phyloP scores from a whole-genome alignment of 495 filamentous ascomycete species.

The Penicillium manginii region DNA sequence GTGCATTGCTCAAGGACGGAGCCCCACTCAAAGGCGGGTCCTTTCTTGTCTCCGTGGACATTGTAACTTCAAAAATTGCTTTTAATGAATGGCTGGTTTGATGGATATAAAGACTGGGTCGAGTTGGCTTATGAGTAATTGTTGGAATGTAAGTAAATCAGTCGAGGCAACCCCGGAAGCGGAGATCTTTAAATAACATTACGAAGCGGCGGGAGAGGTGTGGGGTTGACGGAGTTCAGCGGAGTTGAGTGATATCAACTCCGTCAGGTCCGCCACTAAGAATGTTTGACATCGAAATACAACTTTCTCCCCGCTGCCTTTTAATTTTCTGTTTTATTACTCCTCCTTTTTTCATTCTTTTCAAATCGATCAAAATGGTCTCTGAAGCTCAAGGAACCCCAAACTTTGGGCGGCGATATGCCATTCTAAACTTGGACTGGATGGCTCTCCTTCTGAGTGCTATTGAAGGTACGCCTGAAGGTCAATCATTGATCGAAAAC shows the following conservation, averaged over 20 bases:
- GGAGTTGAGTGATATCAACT: slow-evolving; percentile 12
- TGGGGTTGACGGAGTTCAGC: not conserved
- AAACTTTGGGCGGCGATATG: slow-evolving; percentile 41
- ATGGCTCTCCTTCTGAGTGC: slow-evolving; percentile 42
- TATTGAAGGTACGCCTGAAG: slow-evolving; percentile 34
- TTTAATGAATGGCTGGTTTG: not conserved
- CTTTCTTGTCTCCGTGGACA: not conserved
- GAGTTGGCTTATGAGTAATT: too few species aligned
- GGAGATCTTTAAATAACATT: not conserved
- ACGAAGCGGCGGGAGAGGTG: not conserved
- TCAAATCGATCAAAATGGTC: not conserved
- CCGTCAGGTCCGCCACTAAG: slow-evolving; percentile 5
- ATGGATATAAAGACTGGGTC: not conserved
- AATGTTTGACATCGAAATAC: not conserved
- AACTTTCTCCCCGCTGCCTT: not conserved
- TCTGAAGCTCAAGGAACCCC: slow-evolving; percentile 1
- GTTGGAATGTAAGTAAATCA: too few species aligned
- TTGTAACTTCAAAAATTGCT: not conserved
- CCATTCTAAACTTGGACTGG: slow-evolving; percentile 50
- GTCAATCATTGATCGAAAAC: slow-evolving; percentile 24
- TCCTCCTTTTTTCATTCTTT: not conserved
- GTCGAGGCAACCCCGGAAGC: too few species aligned
- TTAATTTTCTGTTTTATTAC: not conserved
- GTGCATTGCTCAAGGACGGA: not conserved
- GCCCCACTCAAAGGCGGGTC: not conserved